Base-by-base conservation (phyloP, 768 basidiomycete species). In the Hygrocybe punicea region DNA sequence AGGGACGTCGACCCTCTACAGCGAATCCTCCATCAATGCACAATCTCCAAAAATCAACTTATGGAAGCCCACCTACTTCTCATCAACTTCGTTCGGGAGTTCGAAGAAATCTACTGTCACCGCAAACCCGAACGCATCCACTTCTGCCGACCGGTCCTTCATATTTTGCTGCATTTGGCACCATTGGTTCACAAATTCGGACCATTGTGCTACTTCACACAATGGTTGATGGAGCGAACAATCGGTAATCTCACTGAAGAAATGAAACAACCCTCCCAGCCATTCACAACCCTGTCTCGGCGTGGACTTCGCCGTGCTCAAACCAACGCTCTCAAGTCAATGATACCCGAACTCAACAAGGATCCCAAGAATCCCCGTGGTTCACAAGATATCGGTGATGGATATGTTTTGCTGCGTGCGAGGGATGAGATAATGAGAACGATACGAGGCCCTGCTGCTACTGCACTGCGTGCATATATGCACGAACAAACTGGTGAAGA, bases 401-500 rank as follows among this genome's bases (percentile, higher is more conserved):
- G 40, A 14, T 55, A 48, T 45, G 40, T 55, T 42, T 34, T 55
- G 40, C 25, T 55, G 39, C 9, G 53, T 14, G 53, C 40, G 23
- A 55, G 25, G 35, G 53, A 55, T 34, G 19, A 33, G 25, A n/a
- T 17, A 13, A 21, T 13, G 33, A n/a, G 23, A 21, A 47, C 17
- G 6, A 14, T 45, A 14, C 6, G 17, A n/a, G 42, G 40, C 5
- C 13, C 11, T n/a, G 53, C 21, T 10, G 33, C 13, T 11, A 11
- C 17, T n/a, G 53, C 40, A 21, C 67, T 8, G 75, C 73, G 6
- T 73, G 24, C 7, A 19, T 23, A 37, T 45, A 14, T 55, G 4
- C 25, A 39, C 35, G 39, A 24, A 17, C 10, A 19, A 13, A 45
- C 53, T 46, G 39, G 23, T 6, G 8, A 21, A 17, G 24, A 17